Base-by-base conservation (phyloP, 352 stramenopile species). In the Phytophthora hybrid region DNA sequence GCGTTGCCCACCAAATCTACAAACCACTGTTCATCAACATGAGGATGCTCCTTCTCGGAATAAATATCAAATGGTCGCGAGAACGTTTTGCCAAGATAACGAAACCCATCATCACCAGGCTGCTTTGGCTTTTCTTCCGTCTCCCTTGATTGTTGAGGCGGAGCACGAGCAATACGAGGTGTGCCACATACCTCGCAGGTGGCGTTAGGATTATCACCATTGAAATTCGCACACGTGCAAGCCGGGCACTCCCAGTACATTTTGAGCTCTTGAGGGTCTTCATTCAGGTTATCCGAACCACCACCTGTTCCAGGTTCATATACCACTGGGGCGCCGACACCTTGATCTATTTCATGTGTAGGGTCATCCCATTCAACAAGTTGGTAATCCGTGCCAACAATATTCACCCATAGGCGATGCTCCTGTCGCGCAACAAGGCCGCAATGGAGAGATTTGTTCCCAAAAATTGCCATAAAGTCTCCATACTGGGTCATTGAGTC, bases 401-500 rank as follows among this genome's bases (percentile, higher is more conserved):
- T 91, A 60, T 96, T 96, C 26, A 97, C 87, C 92, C 92, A 97
- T 7, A 94, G 44, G 0, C 92, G 89, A 74, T 97, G 90, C 19
- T 96, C 88, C 61, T 97, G 89, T 10, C 87, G 84, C 10, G 87
- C 80, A 32, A 97, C 90, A 49, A 97, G 85, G 9, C 92, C 92
- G 51, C 92, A 97, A 44, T 97, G 92, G 59, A 96, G 84, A 21
- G 90, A 92, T 57, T 92, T 90, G 59, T 88, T 93, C 4, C 90
- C 90, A 71, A 97, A 97, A 64, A 95, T 84, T 16, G 77, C 76
- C 66, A 91, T 92, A 61, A 96, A 97, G 56, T 97, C 92, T 16
- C 80, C 81, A 58, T 91, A 96, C 63, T 97, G 92, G 1, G 90
- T 94, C 92, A 97, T 97, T 2, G 89, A 95, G 68, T 97, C 92